These are phyloP conservation scores for Canavalia gladiata DNA, from an alignment of 306 rosid genomes.

Conservation along the genomic window DNA sequence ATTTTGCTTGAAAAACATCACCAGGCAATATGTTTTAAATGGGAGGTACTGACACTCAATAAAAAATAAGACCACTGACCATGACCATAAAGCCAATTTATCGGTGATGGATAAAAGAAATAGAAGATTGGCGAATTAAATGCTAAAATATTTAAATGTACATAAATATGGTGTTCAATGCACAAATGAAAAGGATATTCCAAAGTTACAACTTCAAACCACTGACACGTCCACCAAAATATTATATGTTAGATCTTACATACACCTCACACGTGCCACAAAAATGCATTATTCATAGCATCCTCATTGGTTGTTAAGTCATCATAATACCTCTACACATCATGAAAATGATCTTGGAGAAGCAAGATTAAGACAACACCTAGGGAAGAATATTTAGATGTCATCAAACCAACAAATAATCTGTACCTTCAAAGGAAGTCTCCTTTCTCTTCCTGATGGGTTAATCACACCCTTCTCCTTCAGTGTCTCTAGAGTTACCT, in stretches of 20 bases:
- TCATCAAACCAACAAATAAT: slow-evolving; percentile 33
- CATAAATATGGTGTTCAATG: neutral
- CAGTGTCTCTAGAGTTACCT: slow-evolving; percentile 82
- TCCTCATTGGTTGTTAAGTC: slow-evolving; percentile 13
- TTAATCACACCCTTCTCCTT: slow-evolving; percentile 83
- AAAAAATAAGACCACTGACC: neutral
- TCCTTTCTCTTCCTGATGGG: slow-evolving; percentile 95
- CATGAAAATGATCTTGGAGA: slow-evolving; percentile 13
- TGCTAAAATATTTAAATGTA: slow-evolving; percentile 9
- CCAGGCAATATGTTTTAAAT: slow-evolving; percentile 16
- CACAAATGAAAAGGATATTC: slow-evolving; percentile 31
- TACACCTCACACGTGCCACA: slow-evolving; percentile 16
- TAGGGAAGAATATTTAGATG: slow-evolving; percentile 21
- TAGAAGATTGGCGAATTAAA: slow-evolving; percentile 12
- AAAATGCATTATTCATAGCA: neutral
- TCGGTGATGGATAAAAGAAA: slow-evolving; percentile 26
- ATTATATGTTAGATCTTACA: neutral
- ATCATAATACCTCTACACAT: slow-evolving; percentile 22
- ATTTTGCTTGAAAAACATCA: slow-evolving; percentile 35
- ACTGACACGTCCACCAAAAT: slow-evolving; percentile 11
- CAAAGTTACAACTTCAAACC: slow-evolving; percentile 28
- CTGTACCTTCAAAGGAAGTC: slow-evolving; percentile 88
- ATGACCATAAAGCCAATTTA: slow-evolving; percentile 21
- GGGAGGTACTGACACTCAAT: slow-evolving; percentile 6
- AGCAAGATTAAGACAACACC: slow-evolving; percentile 25